Percentiles rank a stretch among this genome's conserved stretches.
Conservation (phyloP, 225 moss, liverwort and hornwort genomes). For the Thuidium tamariscinum region DNA sequence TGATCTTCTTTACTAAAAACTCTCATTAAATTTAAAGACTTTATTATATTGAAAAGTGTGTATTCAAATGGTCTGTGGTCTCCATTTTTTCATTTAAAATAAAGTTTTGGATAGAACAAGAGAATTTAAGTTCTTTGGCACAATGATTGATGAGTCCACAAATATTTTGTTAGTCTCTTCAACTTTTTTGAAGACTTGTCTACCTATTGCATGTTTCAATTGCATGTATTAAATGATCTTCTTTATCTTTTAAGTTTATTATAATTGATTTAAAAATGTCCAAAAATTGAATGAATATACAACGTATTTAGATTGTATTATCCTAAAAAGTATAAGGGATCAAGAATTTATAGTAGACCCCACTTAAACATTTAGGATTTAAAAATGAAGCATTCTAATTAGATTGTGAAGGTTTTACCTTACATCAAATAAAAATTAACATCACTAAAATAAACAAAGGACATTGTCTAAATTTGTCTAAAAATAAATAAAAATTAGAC, state of each 20-base stretch:
- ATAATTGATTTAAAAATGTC: too few species aligned
- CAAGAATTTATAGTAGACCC: not conserved
- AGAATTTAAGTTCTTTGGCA: not conserved
- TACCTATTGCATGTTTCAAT: too few species aligned
- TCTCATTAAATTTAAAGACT: accelerated
- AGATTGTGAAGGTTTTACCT: not conserved
- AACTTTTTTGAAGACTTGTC: too few species aligned
- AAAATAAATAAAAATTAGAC: not conserved
- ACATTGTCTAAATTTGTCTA: too few species aligned
- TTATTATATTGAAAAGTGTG: not conserved
- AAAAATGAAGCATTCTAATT: not conserved
- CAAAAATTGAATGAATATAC: too few species aligned
- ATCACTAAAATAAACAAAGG: not conserved
- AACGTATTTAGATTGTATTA: too few species aligned
- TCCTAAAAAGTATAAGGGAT: too few species aligned
- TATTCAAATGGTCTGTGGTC: not conserved
- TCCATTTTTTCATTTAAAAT: accelerated
- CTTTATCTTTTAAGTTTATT: too few species aligned
- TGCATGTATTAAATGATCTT: too few species aligned
- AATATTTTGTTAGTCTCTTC: too few species aligned
- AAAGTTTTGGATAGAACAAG: not conserved
- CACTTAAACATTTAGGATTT: not conserved
- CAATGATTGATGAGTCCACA: too few species aligned
- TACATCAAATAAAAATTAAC: not conserved
- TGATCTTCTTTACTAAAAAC: not conserved